These are phyloP conservation scores for Atkinsonella texensis DNA, from an alignment of 2,329 filamentous ascomycete species.

Conservation along the genomic window DNA sequence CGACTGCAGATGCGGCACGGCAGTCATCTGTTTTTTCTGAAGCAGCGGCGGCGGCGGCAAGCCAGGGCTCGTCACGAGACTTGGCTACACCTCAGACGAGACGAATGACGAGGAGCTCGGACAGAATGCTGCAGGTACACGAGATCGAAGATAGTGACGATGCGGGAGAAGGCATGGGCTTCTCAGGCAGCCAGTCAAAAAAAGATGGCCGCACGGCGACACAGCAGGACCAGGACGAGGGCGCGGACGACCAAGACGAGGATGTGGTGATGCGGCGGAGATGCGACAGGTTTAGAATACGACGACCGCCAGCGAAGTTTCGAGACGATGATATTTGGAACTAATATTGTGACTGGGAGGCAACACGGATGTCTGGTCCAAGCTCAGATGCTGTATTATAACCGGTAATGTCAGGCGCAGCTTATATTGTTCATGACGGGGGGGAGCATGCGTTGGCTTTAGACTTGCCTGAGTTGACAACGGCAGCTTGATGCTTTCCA, in stretches of 20 bases:
- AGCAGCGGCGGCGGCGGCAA: not conserved
- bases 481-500: too few relatives aligned
- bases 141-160: slow-evolving; percentile 21
- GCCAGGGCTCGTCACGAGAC: not conserved
- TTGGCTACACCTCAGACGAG: slow-evolving; percentile 1
- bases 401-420: too few relatives aligned
- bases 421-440: too few relatives aligned
- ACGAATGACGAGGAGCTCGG: not conserved
- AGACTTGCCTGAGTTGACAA: too few relatives aligned
- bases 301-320: slow-evolving; percentile 24
- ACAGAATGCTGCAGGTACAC: slow-evolving; percentile 7
- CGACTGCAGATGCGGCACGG: not conserved
- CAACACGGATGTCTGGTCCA: not conserved
- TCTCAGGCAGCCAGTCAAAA: not conserved
- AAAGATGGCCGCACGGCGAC: not conserved
- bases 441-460: too few relatives aligned
- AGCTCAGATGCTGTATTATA: not conserved
- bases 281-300: slow-evolving; percentile 17
- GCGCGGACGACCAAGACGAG: slow-evolving; percentile 15
- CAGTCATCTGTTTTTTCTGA: not conserved
- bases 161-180: not conserved
- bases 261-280: slow-evolving; percentile 19
- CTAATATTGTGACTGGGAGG: slow-evolving; percentile 3
- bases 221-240: slow-evolving; percentile 6
- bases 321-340: slow-evolving; percentile 20